Percentiles rank a stretch among this genome's conserved stretches.
These are phyloP conservation scores for Phytophthora agathidicida DNA, from an alignment of 352 stramenopile genomes.

Conservation along the genomic window DNA sequence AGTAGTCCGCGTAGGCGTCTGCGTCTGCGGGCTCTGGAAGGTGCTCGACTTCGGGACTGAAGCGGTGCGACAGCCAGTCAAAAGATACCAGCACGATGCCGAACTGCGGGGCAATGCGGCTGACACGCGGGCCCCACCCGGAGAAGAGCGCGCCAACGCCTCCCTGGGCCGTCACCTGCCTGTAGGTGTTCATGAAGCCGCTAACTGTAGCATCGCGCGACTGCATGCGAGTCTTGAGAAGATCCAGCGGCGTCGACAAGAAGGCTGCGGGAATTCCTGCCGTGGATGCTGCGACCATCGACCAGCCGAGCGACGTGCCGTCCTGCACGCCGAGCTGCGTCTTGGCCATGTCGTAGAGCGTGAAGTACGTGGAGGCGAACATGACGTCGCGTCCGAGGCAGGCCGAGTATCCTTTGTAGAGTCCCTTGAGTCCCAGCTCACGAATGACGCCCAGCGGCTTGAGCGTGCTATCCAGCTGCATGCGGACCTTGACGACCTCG, in stretches of 20 bases:
- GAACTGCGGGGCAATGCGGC: slow-evolving; percentile 81
- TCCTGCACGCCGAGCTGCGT: slow-evolving; percentile 65
- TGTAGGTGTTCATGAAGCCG: slow-evolving; percentile 58
- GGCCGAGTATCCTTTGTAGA: slow-evolving; percentile 79
- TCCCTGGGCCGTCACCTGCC: slow-evolving; percentile 56
- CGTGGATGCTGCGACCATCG: slow-evolving; percentile 71
- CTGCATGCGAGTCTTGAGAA: slow-evolving; percentile 87
- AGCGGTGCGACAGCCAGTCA: slow-evolving; percentile 79
- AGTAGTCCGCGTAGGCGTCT: slow-evolving; percentile 43
- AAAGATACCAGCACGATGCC: slow-evolving; percentile 84
- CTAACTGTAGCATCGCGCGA: slow-evolving; percentile 50
- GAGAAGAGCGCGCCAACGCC: slow-evolving; percentile 64
- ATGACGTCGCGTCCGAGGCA: slow-evolving; percentile 75
- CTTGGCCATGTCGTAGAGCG: slow-evolving; percentile 80
- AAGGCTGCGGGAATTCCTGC: slow-evolving; percentile 79
- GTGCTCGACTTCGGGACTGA: slow-evolving; percentile 27
- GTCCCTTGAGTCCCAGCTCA: slow-evolving; percentile 62
- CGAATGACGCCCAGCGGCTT: slow-evolving; percentile 57
- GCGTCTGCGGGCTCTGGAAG: slow-evolving; percentile 29
- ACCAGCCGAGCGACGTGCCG: slow-evolving; percentile 70
- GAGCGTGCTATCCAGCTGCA: slow-evolving; percentile 82
- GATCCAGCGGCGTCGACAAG: slow-evolving; percentile 76
- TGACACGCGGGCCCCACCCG: slow-evolving; percentile 73
- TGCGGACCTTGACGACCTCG: slow-evolving; percentile 84
- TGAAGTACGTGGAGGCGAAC: slow-evolving; percentile 84